Evolutionary conservation across 1,284 basidiomycete species (phyloP).

Genomic region (Phlebopus sp.): DNA sequence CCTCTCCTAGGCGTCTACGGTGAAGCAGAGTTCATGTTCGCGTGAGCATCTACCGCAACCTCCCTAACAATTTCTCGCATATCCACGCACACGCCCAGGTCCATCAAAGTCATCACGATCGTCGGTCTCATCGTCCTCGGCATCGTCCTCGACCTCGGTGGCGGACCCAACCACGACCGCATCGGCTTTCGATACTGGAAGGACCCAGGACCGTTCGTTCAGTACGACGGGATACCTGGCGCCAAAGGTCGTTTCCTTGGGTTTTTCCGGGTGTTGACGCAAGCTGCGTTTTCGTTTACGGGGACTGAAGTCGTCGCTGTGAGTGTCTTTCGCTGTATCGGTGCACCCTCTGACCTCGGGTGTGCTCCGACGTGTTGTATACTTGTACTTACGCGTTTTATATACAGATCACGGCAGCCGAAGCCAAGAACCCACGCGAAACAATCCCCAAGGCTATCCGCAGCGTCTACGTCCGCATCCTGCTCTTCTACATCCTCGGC

Average conservation of each 20-base stretch:
- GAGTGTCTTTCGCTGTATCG: background rate
- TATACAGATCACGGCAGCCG: conserved; percentile 48
- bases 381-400: no score
- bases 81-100: conserved; percentile 10
- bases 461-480: conserved; percentile 49
- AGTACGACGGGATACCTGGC: conserved; percentile 21
- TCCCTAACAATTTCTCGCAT: background rate
- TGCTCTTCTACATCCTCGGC: conserved; percentile 44
- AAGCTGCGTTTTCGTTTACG: conserved; percentile 45
- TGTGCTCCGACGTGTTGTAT: background rate
- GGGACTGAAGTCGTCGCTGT: conserved; percentile 55
- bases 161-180: conserved; percentile 33
- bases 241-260: conserved; percentile 36
- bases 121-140: conserved; percentile 39
- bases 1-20: conserved; percentile 37
- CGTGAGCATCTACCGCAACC: background rate
- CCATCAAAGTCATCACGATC: conserved; percentile 39
- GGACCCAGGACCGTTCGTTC: conserved; percentile 37
- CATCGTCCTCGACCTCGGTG: conserved; percentile 38
- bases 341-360: no score
- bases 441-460: conserved; percentile 40
- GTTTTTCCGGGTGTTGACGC: conserved; percentile 41
- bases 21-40: conserved; percentile 49
- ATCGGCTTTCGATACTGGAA: conserved; percentile 41
- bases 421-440: conserved; percentile 21